phyloP scores from a whole-genome alignment of 2,329 filamentous ascomycete species.

The Fusarium odoratissimum region DNA sequence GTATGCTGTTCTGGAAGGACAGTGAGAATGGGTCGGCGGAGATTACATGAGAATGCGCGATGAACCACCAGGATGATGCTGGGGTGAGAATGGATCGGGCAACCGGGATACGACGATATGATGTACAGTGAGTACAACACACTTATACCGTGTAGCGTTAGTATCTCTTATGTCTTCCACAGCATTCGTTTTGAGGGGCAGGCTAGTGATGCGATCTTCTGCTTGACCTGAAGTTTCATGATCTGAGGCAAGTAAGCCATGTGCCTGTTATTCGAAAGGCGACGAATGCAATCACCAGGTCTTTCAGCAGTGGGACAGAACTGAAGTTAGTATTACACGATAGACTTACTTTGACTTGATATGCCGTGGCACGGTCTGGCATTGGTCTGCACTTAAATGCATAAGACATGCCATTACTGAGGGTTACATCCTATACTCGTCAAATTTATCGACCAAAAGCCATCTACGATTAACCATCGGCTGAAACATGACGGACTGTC shows the following conservation, averaged over 20 bases:
- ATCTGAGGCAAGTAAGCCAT: background rate
- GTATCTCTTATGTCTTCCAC: background rate
- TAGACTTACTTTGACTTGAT: background rate
- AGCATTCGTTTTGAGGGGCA: background rate
- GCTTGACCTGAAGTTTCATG: background rate
- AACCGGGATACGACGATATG: constrained; percentile 23
- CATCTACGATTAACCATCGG: constrained; percentile 21
- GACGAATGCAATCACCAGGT: constrained; percentile 30
- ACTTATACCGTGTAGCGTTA: background rate
- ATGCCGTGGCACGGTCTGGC: background rate
- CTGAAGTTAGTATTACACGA: background rate
- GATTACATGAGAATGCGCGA: constrained; percentile 42
- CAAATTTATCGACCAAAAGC: constrained; percentile 11
- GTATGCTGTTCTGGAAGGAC: constrained; percentile 38
- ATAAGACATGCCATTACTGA: constrained; percentile 5
- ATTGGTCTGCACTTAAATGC: background rate
- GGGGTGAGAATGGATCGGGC: constrained; percentile 11
- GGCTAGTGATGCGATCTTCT: background rate
- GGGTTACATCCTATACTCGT: constrained; percentile 13
- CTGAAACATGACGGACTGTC: constrained; percentile 20
- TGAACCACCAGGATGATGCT: constrained; percentile 34
- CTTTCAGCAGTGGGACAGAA: background rate
- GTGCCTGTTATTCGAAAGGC: background rate
- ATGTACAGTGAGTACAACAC: constrained; percentile 7
- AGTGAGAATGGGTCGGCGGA: constrained; percentile 31